Evolutionary conservation across 2,329 filamentous ascomycete species (phyloP).

Genomic region (Stemphylium lycopersici): DNA sequence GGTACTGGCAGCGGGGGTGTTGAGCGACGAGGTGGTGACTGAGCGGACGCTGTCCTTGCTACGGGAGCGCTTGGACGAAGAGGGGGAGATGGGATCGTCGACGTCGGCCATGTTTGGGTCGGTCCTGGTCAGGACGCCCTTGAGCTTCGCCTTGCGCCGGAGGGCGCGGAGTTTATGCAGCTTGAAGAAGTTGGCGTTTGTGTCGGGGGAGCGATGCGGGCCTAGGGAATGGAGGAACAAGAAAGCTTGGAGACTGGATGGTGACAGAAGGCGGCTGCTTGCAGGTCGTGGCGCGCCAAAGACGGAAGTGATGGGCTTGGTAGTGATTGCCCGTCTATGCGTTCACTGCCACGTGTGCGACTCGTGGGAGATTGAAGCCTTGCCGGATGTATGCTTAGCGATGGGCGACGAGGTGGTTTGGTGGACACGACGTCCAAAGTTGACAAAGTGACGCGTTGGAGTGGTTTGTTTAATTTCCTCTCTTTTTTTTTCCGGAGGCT

Average conservation of each 20-base stretch:
- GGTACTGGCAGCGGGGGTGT: conserved; percentile 32
- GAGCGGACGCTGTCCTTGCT: conserved; percentile 48
- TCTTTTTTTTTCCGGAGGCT: no score
- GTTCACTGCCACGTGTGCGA: conserved; percentile 18
- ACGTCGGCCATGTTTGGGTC: conserved; percentile 35
- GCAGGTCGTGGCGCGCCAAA: conserved; percentile 20
- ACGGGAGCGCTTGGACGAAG: conserved; percentile 49
- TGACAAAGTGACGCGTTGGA: no score
- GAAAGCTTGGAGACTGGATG: conserved; percentile 29
- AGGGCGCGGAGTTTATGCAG: conserved; percentile 50
- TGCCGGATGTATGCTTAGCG: conserved; percentile 3
- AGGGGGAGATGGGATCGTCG: conserved; percentile 41
- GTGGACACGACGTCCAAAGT: no score
- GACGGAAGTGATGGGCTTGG: conserved; percentile 1
- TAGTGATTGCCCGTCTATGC: conserved; percentile 8
- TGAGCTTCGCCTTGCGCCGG: conserved; percentile 49
- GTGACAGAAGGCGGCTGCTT: conserved; percentile 20
- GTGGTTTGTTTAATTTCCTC: no score
- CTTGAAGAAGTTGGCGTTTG: conserved; percentile 34
- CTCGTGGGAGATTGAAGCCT: conserved; percentile 12
- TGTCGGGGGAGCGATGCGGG: conserved; percentile 15
- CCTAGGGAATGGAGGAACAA: conserved; percentile 22
- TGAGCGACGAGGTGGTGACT: conserved; percentile 32
- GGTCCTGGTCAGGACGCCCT: conserved; percentile 33
- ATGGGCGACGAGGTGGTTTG: neutral